Base-by-base conservation (phyloP, 2,329 filamentous ascomycete genomes). In the Leptographium radiaticola region DNA sequence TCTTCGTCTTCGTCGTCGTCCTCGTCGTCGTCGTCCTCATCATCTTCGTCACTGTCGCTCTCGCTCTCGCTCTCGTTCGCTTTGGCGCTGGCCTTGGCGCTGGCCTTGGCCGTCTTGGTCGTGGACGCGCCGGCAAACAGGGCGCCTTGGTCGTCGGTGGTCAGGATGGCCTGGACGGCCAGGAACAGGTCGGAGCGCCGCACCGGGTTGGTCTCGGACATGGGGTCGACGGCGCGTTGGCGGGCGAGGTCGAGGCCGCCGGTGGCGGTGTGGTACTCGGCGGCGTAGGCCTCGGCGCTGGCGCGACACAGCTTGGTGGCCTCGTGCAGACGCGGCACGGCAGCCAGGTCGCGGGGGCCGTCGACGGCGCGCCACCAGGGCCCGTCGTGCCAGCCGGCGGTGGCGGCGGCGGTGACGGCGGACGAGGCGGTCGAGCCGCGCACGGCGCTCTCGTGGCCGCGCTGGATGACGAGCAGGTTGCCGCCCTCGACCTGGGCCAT, bases 401-500 rank as follows among this genome's bases (percentile, higher is more conserved):
- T 71, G 18, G 72, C 73, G 51, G 82, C 79, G 30, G 34, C 20
- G 7, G 36, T 15, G 9, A 18, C 59, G 11, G 61, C 58, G 20
- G 58, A 52, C 18, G 59, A 53, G 2, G 61, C 55, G 74, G 81
- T n/a, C n/a, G n/a, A n/a, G n/a, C n/a, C 81, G 44, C 77, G 77
- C 34, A 81, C 82, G 48, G 83, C 80, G 49, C 84, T 87, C 69
- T 97, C 93, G 57, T 89, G 86, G 20, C 93, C 93, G 40, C 90
- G 87, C 70, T 98, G 93, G 57, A 97, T 83, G 53, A 98, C 93
- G 53, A 97, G 77, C 18, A 98, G 76, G 63, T 97, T 93, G 53
- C 93, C 93, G 59, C 93, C 93, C 70, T 98, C 93, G 47, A 98
- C 93, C 71, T 98, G 93, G n/a, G 89, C 81, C 93, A 98, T 98